Evolutionary conservation across 2,329 filamentous ascomycete genomes (phyloP).

Genomic region (Plectosphaerella cucumerina): DNA sequence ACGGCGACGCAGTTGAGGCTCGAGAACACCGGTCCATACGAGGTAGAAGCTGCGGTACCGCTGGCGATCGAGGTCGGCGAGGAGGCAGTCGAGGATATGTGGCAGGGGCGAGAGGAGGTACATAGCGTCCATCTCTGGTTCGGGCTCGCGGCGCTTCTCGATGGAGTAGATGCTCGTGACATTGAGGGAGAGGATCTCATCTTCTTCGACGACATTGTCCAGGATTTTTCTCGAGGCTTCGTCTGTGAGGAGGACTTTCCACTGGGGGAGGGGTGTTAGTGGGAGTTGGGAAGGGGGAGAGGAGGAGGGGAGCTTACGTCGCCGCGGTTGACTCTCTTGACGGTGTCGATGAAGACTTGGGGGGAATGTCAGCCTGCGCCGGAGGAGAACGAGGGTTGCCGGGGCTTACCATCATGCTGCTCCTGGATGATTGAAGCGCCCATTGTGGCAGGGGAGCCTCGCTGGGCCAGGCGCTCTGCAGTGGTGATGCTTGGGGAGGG

Average conservation of each 20-base stretch:
- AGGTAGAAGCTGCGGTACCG: slow-evolving; percentile 77
- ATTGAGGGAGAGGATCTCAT: slow-evolving; percentile 95
- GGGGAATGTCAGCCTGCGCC: slow-evolving; percentile 24
- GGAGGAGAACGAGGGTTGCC: not conserved
- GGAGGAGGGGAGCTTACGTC: slow-evolving; percentile 55
- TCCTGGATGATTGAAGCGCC: slow-evolving; percentile 68
- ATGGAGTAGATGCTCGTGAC: slow-evolving; percentile 95
- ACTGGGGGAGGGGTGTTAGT: slow-evolving; percentile 49
- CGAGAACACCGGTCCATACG: slow-evolving; percentile 78
- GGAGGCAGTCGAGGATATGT: slow-evolving; percentile 87
- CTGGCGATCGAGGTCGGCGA: slow-evolving; percentile 84
- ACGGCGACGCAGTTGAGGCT: slow-evolving; percentile 65
- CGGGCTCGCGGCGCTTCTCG: slow-evolving; percentile 76
- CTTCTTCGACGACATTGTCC: slow-evolving; percentile 87
- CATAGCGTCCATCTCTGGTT: slow-evolving; percentile 89
- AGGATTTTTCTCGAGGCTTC: slow-evolving; percentile 78
- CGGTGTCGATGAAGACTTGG: slow-evolving; percentile 63
- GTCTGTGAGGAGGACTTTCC: slow-evolving; percentile 95
- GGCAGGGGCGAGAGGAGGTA: slow-evolving; percentile 84
- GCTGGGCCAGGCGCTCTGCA: not conserved
- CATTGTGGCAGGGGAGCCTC: slow-evolving; percentile 53
- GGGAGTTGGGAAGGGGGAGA: not conserved
- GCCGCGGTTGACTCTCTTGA: slow-evolving; percentile 74
- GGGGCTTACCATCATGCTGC: slow-evolving; percentile 52
- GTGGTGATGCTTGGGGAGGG: not conserved